phyloP scores from a whole-genome alignment of 208 protist species.

The Balamuthia mandrillaris region DNA sequence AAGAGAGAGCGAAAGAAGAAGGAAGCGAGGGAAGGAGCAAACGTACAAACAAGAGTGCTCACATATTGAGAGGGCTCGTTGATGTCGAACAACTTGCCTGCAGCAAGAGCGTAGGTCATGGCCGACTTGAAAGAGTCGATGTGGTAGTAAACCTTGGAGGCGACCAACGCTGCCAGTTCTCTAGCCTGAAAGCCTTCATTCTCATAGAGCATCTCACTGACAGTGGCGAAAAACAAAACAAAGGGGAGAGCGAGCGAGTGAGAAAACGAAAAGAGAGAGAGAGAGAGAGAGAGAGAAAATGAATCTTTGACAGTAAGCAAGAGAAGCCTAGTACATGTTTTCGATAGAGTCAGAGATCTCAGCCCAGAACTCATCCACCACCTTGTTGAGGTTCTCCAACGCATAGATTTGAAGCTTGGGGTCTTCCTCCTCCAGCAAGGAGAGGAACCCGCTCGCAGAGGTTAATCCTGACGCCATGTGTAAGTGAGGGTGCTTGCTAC shows the following conservation, averaged over 20 bases:
- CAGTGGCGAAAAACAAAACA: no score
- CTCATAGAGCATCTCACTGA: slow-evolving; percentile 71
- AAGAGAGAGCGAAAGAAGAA: background rate
- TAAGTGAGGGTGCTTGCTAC: no score
- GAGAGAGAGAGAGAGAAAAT: background rate
- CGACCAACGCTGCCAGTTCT: slow-evolving; percentile 84
- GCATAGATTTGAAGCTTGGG: slow-evolving; percentile 69
- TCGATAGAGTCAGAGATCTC: slow-evolving; percentile 73
- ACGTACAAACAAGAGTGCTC: slow-evolving; percentile 74
- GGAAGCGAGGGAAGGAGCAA: background rate
- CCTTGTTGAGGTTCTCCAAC: slow-evolving; percentile 63
- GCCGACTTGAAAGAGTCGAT: slow-evolving; percentile 91
- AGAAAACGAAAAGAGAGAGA: background rate
- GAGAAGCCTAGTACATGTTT: slow-evolving; percentile 56
- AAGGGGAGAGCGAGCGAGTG: background rate
- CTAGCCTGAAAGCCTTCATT: slow-evolving; percentile 66
- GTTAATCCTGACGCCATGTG: slow-evolving; percentile 29
- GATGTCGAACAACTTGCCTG: slow-evolving; percentile 90
- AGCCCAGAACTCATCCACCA: slow-evolving; percentile 78
- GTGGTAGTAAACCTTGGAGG: slow-evolving; percentile 96
- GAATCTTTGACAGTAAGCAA: background rate
- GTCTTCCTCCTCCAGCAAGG: slow-evolving; percentile 30
- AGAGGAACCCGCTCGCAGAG: slow-evolving; percentile 23
- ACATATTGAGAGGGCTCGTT: slow-evolving; percentile 66
- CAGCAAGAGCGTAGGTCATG: slow-evolving; percentile 89